Conservation (phyloP, 83 land plant genomes). For the Thuja plicata region DNA sequence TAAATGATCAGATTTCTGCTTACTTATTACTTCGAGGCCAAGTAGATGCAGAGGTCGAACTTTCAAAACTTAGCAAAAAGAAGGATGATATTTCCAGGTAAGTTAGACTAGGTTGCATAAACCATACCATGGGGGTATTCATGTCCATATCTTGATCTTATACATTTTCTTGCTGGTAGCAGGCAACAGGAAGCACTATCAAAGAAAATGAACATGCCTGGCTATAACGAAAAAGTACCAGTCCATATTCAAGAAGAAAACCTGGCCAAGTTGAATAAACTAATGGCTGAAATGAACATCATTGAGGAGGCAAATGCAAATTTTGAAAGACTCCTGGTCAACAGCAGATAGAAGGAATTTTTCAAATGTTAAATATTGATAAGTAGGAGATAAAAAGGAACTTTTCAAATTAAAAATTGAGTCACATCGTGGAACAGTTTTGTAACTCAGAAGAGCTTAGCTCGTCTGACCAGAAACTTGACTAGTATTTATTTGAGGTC, state of each 20-base stretch:
- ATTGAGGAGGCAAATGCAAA: slow-evolving; percentile 44
- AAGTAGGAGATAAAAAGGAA: too few species aligned
- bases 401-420: too few species aligned
- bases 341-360: too few species aligned
- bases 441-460: too few species aligned
- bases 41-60: slow-evolving; percentile 60
- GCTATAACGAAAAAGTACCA: slow-evolving; percentile 79
- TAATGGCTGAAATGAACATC: slow-evolving; percentile 50
- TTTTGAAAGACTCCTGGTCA: neutral
- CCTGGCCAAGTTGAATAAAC: slow-evolving; percentile 37
- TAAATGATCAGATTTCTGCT: slow-evolving; percentile 64
- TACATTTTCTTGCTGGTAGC: slow-evolving; percentile 11
- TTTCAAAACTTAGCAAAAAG: slow-evolving; percentile 51
- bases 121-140: neutral
- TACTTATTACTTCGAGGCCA: slow-evolving; percentile 64
- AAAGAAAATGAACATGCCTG: slow-evolving; percentile 49
- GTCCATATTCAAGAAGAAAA: slow-evolving; percentile 55
- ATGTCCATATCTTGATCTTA: neutral
- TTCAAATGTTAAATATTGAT: too few species aligned
- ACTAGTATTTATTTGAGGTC: too few species aligned
- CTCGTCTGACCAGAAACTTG: too few species aligned
- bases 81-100: slow-evolving; percentile 55
- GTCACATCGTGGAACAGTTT: too few species aligned
- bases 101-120: slow-evolving; percentile 8
- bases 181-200: slow-evolving; percentile 55